Evolutionary conservation across 306 rosid species (phyloP).

Genomic region (Urtica urens): DNA sequence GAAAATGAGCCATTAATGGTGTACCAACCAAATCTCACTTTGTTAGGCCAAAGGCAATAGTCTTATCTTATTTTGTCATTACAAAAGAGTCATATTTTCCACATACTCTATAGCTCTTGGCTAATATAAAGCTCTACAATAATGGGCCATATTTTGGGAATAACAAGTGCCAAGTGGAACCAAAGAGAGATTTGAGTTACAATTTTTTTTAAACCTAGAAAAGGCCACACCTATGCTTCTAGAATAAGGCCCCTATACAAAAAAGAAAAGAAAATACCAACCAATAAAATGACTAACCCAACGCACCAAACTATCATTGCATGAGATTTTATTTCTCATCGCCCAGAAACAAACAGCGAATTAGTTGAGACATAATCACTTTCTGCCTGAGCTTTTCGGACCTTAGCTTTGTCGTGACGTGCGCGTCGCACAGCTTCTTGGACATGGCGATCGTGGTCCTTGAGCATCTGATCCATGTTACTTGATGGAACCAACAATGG

Average conservation of each 20-base stretch:
- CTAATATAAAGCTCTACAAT: conserved; percentile 38
- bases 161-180: conserved; percentile 28
- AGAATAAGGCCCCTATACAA: conserved; percentile 43
- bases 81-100: conserved; percentile 31
- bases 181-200: conserved; percentile 27
- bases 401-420: conserved; percentile 80
- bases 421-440: conserved; percentile 92
- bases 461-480: conserved; percentile 94
- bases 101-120: conserved; percentile 31
- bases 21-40: no score
- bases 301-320: conserved; percentile 21
- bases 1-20: no score
- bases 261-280: conserved; percentile 4
- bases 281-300: conserved; percentile 16
- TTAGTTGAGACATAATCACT: conserved; percentile 56
- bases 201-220: conserved; percentile 43
- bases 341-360: conserved; percentile 90
- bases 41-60: no score
- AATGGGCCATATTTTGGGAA: conserved; percentile 42
- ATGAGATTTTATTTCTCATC: conserved; percentile 29
- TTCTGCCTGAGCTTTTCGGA: conserved; percentile 67
- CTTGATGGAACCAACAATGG: conserved; percentile 87
- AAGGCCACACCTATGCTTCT: conserved; percentile 30
- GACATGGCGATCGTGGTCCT: conserved; percentile 94
- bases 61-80: conserved; percentile 19